Base-by-base conservation (phyloP, 805 yeast species). In the Saturnispora ahearnii region DNA sequence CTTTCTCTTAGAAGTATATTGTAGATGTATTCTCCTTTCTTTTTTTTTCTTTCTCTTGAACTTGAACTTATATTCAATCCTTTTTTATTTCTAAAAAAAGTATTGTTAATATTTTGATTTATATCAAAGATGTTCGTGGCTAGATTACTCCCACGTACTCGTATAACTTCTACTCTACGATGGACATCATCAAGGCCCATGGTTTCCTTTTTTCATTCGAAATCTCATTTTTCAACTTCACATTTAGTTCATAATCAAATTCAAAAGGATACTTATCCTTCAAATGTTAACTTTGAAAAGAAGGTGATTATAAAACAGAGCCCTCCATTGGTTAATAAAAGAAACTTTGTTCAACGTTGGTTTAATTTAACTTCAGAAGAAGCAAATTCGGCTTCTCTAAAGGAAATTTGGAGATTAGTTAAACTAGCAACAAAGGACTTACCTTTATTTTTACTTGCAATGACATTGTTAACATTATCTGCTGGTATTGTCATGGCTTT, bases 401-500 rank as follows among this genome's bases (percentile, higher is more conserved):
- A 59, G 10, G 75, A 72, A 51, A 65, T 75, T 4, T 51, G 61
- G 33, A 59, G 80, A 44, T 62, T 77, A 9, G 52, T 73, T 4
- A 62, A 62, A 44, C 59, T 77, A 45, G 78, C 77, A 0, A 65
- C 66, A 46, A 65, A 68, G 50, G 82, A 77, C 57, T 56, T 72
- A 57, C 73, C 69, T 51, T 51, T 77, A 11, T 66, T 77, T 42
- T 52, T 66, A 0, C 48, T 68, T 1, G 80, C 81, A 0, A 62
- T 77, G 4, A 42, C 67, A 0, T 61, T 77, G n/a, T 60, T 77
- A 31, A 63, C 76, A 2, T 53, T 73, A 5, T 73, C 80, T 22
- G 78, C 79, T 32, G 59, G 67, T 5, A 73, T 77, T 41, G 73
- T 77, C 24, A 75, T 77, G 79, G 62, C 73, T 4, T 65, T 77